Evolutionary conservation across 2,329 filamentous ascomycete species (phyloP).

Genomic region (Colletotrichum brevisporum): DNA sequence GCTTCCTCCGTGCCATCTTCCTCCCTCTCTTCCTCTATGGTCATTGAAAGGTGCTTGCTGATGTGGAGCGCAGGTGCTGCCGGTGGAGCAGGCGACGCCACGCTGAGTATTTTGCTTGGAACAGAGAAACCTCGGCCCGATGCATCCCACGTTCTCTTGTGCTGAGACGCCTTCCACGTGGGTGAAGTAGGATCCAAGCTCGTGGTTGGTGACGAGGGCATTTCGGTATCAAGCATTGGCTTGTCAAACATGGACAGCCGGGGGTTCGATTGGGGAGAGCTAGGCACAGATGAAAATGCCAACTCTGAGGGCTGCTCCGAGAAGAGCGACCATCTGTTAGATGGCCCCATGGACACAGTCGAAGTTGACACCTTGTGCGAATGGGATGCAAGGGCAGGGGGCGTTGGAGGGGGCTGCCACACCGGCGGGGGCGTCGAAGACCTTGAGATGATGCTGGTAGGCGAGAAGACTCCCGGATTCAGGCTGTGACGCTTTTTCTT

Average conservation of each 20-base stretch:
- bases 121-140: conserved; percentile 52
- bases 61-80: conserved; percentile 46
- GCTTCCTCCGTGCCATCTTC: conserved; percentile 53
- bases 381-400: conserved; percentile 58
- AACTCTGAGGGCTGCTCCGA: conserved; percentile 75
- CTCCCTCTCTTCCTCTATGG: conserved; percentile 43
- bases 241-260: conserved; percentile 86
- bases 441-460: conserved; percentile 54
- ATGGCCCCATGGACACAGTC: conserved; percentile 57
- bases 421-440: conserved; percentile 59
- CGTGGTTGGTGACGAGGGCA: conserved; percentile 87
- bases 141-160: conserved; percentile 69
- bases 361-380: conserved; percentile 65
- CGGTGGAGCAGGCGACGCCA: conserved; percentile 34
- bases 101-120: conserved; percentile 45
- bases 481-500: conserved; percentile 81
- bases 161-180: conserved; percentile 65
- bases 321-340: conserved; percentile 75
- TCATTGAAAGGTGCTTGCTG: conserved; percentile 25
- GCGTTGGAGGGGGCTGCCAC: conserved; percentile 56
- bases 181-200: conserved; percentile 78
- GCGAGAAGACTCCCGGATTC: conserved; percentile 73
- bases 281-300: conserved; percentile 80
- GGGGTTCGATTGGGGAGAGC: conserved; percentile 83
- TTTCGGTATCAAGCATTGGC: conserved; percentile 75